Base-by-base conservation (phyloP, 2,329 filamentous ascomycete species). In the Zymoseptoria ardabiliae region DNA sequence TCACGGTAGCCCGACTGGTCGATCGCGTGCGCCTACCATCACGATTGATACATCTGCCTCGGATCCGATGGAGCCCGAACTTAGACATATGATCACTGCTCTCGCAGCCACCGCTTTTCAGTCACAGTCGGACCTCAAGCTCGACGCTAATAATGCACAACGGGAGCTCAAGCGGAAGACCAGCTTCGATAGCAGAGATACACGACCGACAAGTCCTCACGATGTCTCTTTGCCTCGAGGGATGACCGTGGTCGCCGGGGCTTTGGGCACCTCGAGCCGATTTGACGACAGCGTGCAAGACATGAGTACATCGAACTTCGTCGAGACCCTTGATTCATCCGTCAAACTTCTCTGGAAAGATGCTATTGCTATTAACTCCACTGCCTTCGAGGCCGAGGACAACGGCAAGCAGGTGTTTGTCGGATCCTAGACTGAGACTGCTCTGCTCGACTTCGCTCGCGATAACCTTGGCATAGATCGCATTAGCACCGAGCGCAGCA, bases 391-490 rank as follows among this genome's bases (percentile, higher is more conserved):
- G 68, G 81, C 82, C 5, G 83, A 86, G 51, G 79, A 83, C 50
- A 80, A 85, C 50, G 85, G 85, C 30, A 77, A 79, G 60, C 66
- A 74, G 19, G 74, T 81, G 0, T 91, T 89, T 65, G 81, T 91
- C 62, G 88, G 88, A 28, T 90, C 88, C 5, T 91, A 90, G 74
- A 91, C 88, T 0, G 88, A 91, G 70, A 90, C 87, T 3, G 88
- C 88, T 21, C 77, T 91, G 11, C 79, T 91, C n/a, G 78, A 79
- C 22, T 90, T 90, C 69, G 85, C 86, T 20, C 80, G 82, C 54
- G 83, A 88, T 53, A 78, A 84, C 67, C 76, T 91, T 13, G 86
- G 80, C 50, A 85, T 91, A 78, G 82, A 81, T 5, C 78, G 81
- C 0, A 74, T 89, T 17, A 76, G 76, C 53, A 79, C 85, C 61